Conservation (phyloP, 345 rosid species). For the Aquilaria sinensis region DNA sequence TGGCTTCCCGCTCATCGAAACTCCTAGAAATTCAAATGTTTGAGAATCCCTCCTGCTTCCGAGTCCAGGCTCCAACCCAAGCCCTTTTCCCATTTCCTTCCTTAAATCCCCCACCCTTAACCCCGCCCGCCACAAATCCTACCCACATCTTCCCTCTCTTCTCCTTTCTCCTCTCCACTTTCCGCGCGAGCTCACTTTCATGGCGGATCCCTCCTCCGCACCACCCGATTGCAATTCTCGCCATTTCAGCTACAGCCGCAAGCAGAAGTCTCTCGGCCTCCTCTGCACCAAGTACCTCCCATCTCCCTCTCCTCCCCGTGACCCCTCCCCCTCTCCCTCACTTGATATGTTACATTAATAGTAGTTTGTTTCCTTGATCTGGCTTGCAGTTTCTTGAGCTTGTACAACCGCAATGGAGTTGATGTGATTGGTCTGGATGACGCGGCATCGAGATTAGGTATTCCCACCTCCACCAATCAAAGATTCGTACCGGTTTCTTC, state of each 20-base stretch:
- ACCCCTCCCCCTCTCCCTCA: neutral
- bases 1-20: too few relatives aligned
- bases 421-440: constrained; percentile 79
- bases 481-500: neutral
- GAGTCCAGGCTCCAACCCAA: too few relatives aligned
- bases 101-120: too few relatives aligned
- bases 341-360: neutral
- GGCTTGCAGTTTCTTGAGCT: constrained; percentile 53
- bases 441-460: constrained; percentile 74
- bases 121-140: too few relatives aligned
- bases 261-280: constrained; percentile 89
- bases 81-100: too few relatives aligned
- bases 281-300: constrained; percentile 67
- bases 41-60: too few relatives aligned
- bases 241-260: constrained; percentile 65
- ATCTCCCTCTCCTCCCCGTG: neutral
- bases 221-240: constrained; percentile 40
- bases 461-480: neutral
- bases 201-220: constrained; percentile 10
- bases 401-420: constrained; percentile 61
- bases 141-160: too few relatives aligned
- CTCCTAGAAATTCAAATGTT: too few relatives aligned
- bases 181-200: too few relatives aligned
- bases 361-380: neutral
- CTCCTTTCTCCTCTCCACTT: too few relatives aligned